These are phyloP conservation scores for Termitomyces sp. DNA, from an alignment of 1,284 basidiomycete species.

Conservation along the genomic window DNA sequence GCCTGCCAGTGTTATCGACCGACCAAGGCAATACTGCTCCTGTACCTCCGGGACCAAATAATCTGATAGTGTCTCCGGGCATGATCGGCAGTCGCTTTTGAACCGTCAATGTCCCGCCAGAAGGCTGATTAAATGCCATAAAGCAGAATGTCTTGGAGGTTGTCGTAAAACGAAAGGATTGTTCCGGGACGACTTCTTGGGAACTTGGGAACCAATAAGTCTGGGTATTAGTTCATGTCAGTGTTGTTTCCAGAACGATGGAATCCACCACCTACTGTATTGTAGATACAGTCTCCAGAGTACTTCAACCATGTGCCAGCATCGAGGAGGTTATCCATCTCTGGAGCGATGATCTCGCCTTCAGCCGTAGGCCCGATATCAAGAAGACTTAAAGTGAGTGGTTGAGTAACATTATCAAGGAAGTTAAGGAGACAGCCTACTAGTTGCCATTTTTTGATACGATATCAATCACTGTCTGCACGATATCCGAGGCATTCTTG, in stretches of 20 bases:
- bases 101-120: constrained; percentile 28
- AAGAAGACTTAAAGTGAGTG: constrained; percentile 32
- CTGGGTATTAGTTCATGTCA: constrained; percentile 17
- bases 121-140: constrained; percentile 37
- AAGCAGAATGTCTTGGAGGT: constrained; percentile 48
- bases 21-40: constrained; percentile 19
- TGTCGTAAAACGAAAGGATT: constrained; percentile 44
- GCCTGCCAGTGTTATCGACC: constrained; percentile 20
- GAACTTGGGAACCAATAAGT: constrained; percentile 38
- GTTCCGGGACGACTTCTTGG: constrained; percentile 26
- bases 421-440: constrained; percentile 22
- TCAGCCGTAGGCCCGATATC: constrained; percentile 52
- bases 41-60: constrained; percentile 31
- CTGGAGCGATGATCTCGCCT: constrained; percentile 43
- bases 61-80: constrained; percentile 34
- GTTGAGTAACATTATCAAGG: not conserved
- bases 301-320: constrained; percentile 47
- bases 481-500: constrained; percentile 42
- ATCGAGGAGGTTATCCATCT: constrained; percentile 41
- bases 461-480: constrained; percentile 50
- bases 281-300: constrained; percentile 47
- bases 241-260: not conserved
- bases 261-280: constrained; percentile 33
- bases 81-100: constrained; percentile 43
- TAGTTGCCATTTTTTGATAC: constrained; percentile 54